These are phyloP conservation scores for Dryas integrifolia DNA, from an alignment of 331 rosid species.

Conservation along the genomic window DNA sequence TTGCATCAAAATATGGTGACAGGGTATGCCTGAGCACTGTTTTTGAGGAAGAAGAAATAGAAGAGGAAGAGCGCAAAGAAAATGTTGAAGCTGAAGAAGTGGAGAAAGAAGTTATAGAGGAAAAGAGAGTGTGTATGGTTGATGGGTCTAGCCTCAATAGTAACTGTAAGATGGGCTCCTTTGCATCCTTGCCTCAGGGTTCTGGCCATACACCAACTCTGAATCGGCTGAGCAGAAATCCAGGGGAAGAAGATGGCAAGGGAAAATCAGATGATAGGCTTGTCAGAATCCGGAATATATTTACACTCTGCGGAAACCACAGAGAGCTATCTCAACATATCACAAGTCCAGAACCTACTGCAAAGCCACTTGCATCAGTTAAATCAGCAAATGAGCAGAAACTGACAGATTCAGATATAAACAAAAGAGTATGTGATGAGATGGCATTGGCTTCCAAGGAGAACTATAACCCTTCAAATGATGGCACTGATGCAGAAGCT, in stretches of 20 bases:
- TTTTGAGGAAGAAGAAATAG: slow-evolving; percentile 60
- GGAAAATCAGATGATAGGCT: slow-evolving; percentile 39
- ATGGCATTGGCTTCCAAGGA: slow-evolving; percentile 23
- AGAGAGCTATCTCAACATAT: slow-evolving; percentile 72
- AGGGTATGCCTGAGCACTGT: slow-evolving; percentile 64
- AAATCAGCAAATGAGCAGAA: slow-evolving; percentile 19
- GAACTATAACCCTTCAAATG: slow-evolving; percentile 21
- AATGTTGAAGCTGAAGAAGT: slow-evolving; percentile 59
- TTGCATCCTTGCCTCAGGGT: slow-evolving; percentile 21
- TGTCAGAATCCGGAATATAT: slow-evolving; percentile 75
- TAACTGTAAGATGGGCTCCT: slow-evolving; percentile 12
- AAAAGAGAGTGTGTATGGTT: slow-evolving; percentile 58
- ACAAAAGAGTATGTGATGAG: slow-evolving; percentile 7
- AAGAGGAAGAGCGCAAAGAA: slow-evolving; percentile 45
- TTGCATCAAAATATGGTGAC: slow-evolving; percentile 47
- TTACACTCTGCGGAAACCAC: slow-evolving; percentile 89
- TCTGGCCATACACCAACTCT: slow-evolving; percentile 26
- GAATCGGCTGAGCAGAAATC: slow-evolving; percentile 29
- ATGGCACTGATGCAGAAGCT: slow-evolving; percentile 4
- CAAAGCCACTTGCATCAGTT: slow-evolving; percentile 27
- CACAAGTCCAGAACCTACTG: slow-evolving; percentile 41
- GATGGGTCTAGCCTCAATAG: slow-evolving; percentile 29
- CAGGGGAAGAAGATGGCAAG: slow-evolving; percentile 40
- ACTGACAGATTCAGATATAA: background rate
- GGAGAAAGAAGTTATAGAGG: slow-evolving; percentile 75